Conservation (phyloP, 306 rosid species). For the Glycine latifolia region DNA sequence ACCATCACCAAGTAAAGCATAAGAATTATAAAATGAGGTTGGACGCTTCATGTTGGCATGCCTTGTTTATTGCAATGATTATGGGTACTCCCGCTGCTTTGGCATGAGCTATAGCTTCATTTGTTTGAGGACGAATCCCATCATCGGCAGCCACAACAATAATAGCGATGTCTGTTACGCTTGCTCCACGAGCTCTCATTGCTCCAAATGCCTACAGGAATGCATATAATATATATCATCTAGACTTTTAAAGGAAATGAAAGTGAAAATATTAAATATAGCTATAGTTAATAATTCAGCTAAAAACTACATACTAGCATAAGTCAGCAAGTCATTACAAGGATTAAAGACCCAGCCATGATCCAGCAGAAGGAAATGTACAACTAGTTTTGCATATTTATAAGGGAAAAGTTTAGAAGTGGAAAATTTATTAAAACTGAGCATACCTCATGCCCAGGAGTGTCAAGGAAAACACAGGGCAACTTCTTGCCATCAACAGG, state of each 20-base stretch:
- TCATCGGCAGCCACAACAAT: constrained; percentile 99
- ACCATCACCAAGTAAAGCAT: constrained; percentile 46
- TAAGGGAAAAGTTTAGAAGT: constrained; percentile 8
- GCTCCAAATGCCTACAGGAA: constrained; percentile 97
- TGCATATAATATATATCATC: constrained; percentile 52
- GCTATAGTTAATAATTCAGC: constrained; percentile 24
- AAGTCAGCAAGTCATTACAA: constrained; percentile 26
- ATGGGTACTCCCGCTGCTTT: constrained; percentile 97
- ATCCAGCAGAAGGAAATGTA: constrained; percentile 26
- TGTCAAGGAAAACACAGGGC: constrained; percentile 94
- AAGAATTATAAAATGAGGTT: constrained; percentile 18
- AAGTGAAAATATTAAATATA: constrained; percentile 36
- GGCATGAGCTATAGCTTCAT: constrained; percentile 98
- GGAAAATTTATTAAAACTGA: constrained; percentile 19
- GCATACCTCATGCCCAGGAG: constrained; percentile 97
- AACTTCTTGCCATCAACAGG: constrained; percentile 84
- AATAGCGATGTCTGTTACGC: constrained; percentile 94
- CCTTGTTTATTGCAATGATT: constrained; percentile 94
- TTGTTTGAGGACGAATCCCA: constrained; percentile 98
- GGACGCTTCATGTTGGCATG: constrained; percentile 49
- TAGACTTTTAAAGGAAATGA: constrained; percentile 35
- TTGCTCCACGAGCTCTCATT: constrained; percentile 99
- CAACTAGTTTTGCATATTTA: constrained; percentile 30
- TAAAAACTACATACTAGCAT: constrained; percentile 30
- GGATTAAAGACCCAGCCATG: constrained; percentile 37